Evolutionary conservation across 169 alveolate species (phyloP).

Genomic region (Eimeria zaria): DNA sequence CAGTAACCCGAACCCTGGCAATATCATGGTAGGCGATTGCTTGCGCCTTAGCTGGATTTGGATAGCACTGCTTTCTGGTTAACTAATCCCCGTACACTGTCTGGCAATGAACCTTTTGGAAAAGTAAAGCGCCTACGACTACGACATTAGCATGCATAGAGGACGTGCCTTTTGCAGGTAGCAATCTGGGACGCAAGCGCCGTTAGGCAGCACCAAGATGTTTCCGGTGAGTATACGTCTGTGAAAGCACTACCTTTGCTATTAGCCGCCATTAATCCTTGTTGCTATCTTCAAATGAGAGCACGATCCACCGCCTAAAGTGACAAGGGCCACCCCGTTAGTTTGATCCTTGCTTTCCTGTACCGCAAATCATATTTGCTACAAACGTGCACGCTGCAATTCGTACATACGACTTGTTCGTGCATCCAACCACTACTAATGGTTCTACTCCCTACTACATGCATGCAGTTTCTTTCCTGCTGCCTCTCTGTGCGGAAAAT

Average conservation of each 20-base stretch:
- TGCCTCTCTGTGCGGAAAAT: not conserved
- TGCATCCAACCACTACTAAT: not conserved
- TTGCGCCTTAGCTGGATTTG: not conserved
- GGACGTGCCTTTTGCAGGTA: not conserved
- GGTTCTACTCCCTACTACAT: not conserved
- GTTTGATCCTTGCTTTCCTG: not conserved
- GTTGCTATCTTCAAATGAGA: not conserved
- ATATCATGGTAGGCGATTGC: not conserved
- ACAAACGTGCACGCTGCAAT: not conserved
- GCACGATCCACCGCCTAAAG: not conserved
- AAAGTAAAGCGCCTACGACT: not conserved
- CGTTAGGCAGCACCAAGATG: not conserved
- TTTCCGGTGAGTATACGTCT: not conserved
- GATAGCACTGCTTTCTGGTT: not conserved
- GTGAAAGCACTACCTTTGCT: not conserved
- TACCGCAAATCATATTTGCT: not conserved
- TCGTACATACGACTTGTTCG: no score
- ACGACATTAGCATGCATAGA: not conserved
- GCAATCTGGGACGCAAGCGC: slow-evolving; percentile 27
- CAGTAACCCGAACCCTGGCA: not conserved
- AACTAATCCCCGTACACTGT: not conserved
- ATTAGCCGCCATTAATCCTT: not conserved
- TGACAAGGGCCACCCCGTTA: not conserved
- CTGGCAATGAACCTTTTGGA: not conserved
- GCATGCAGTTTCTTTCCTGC: not conserved